These are phyloP conservation scores for Wickerhamomyces mucosus DNA, from an alignment of 805 yeast genomes.

Conservation along the genomic window DNA sequence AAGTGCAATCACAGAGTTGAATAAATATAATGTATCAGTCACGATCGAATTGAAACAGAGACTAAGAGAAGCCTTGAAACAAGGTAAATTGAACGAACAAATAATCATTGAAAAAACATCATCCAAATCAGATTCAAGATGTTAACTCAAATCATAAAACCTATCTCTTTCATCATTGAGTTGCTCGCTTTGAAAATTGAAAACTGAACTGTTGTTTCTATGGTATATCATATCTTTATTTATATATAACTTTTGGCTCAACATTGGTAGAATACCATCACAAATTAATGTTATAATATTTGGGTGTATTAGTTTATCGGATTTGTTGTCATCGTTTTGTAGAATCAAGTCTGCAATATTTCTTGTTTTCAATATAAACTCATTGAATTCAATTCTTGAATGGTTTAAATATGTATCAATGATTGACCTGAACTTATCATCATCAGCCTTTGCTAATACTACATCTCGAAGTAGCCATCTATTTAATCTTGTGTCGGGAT, in stretches of 20 bases:
- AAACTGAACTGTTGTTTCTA: conserved; percentile 11
- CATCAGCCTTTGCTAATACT: conserved; percentile 9
- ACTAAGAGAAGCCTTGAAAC: conserved; percentile 10
- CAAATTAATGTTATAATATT: conserved; percentile 47
- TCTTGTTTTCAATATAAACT: conserved; percentile 59
- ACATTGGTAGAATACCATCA: conserved; percentile 46
- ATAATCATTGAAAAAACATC: conserved; percentile 22
- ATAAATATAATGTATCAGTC: conserved; percentile 12
- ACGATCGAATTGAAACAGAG: conserved; percentile 11
- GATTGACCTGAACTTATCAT: conserved; percentile 19
- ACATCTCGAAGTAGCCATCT: conserved; percentile 49
- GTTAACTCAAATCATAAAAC: conserved; percentile 29
- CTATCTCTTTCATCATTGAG: conserved; percentile 32
- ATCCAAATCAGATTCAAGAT: conserved; percentile 21
- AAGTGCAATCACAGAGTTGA: conserved; percentile 14
- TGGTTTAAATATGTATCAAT: conserved; percentile 39
- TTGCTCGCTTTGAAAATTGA: conserved; percentile 25
- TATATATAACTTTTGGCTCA: conserved; percentile 10
- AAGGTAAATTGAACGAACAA: conserved; percentile 29
- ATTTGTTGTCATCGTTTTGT: conserved; percentile 55
- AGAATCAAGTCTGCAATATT: conserved; percentile 66
- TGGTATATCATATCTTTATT: conserved; percentile 4
- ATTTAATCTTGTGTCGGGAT: conserved; percentile 76
- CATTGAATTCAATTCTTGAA: conserved; percentile 58
- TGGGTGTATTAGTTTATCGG: neutral